phyloP scores from a whole-genome alignment of 2,329 filamentous ascomycete genomes.

The Allantophomopsis cytisporea region DNA sequence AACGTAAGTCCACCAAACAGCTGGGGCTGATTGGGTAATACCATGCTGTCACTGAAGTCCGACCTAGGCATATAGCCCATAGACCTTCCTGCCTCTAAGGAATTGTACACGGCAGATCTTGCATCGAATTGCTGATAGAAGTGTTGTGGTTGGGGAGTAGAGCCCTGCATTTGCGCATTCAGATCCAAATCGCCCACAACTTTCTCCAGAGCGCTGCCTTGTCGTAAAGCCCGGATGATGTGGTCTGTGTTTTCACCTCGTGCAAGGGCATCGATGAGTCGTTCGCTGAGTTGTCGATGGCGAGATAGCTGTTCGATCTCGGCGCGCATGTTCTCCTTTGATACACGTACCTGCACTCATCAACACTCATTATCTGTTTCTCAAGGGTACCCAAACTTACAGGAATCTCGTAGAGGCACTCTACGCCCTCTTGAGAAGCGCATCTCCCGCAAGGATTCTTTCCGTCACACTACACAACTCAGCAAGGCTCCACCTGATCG shows the following conservation, averaged over 20 bases:
- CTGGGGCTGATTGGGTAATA: neutral
- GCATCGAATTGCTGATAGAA: neutral
- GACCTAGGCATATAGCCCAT: neutral
- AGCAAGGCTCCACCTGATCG: neutral
- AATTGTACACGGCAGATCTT: neutral
- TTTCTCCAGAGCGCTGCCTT: slow-evolving; percentile 1
- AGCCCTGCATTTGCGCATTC: neutral
- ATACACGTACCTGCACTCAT: slow-evolving; percentile 37
- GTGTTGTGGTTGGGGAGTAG: neutral
- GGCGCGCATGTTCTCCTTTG: slow-evolving; percentile 44
- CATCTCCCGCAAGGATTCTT: slow-evolving; percentile 35
- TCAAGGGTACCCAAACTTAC: slow-evolving; percentile 36
- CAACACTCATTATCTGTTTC: slow-evolving; percentile 44
- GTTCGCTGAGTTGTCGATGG: slow-evolving; percentile 39
- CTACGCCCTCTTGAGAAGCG: slow-evolving; percentile 31
- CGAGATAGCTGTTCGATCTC: slow-evolving; percentile 44
- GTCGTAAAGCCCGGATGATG: neutral
- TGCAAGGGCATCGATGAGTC: slow-evolving; percentile 37
- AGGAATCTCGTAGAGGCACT: slow-evolving; percentile 48
- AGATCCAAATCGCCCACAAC: neutral
- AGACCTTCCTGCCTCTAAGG: neutral
- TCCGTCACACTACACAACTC: slow-evolving; percentile 39
- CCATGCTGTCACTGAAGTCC: neutral
- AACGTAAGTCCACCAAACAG: neutral
- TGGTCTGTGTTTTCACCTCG: slow-evolving; percentile 2